Conservation (phyloP, 371 early-diverging fungal species). For the Homolaphlyctis polyrhiza region DNA sequence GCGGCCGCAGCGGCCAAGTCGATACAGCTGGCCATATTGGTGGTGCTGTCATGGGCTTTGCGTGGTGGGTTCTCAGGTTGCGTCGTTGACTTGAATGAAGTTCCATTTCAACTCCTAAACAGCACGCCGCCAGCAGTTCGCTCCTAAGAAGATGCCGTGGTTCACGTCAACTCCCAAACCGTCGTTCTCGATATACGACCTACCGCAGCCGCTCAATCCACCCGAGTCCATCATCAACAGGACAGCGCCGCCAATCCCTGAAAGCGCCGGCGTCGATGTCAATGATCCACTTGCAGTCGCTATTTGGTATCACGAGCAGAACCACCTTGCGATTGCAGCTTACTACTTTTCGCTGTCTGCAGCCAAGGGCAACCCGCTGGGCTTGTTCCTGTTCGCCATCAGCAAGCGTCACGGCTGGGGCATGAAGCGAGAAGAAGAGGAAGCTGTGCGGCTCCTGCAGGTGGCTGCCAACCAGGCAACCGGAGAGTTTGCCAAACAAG, state of each 20-base stretch:
- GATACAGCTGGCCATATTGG: constrained; percentile 58
- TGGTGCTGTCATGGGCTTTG: constrained; percentile 45
- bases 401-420: constrained; percentile 90
- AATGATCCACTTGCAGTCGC: constrained; percentile 29
- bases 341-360: constrained; percentile 78
- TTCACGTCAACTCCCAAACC: background rate
- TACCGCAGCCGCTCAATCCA: background rate
- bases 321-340: constrained; percentile 75
- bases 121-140: too few relatives aligned
- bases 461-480: constrained; percentile 69
- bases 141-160: too few relatives aligned
- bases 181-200: background rate
- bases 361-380: constrained; percentile 64
- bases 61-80: constrained; percentile 9
- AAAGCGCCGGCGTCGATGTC: constrained; percentile 17
- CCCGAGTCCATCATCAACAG: background rate
- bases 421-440: constrained; percentile 12
- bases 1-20: constrained; percentile 17
- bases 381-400: constrained; percentile 83
- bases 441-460: constrained; percentile 45
- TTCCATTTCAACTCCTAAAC: too few relatives aligned
- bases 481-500: constrained; percentile 3
- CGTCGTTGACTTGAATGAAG: too few relatives aligned
- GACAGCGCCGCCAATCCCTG: constrained; percentile 21
- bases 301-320: constrained; percentile 60